These are phyloP conservation scores for Sphaerulina vaccinii DNA, from an alignment of 2,329 filamentous ascomycete genomes.

Conservation along the genomic window DNA sequence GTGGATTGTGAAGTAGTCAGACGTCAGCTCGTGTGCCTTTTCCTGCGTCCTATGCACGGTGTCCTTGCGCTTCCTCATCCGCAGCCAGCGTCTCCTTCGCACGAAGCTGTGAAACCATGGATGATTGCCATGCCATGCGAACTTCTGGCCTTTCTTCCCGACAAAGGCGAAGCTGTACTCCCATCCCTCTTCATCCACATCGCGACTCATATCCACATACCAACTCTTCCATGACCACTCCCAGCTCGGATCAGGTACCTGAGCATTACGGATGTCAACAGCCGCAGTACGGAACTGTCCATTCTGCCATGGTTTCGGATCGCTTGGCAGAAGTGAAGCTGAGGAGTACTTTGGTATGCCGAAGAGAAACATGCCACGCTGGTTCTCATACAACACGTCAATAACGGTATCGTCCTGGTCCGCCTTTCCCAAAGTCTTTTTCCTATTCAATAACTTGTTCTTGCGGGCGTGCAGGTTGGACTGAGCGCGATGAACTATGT, in stretches of 20 bases:
- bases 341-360: conserved; percentile 87
- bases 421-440: conserved; percentile 32
- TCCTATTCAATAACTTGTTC: conserved; percentile 34
- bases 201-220: conserved; percentile 76
- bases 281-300: conserved; percentile 55
- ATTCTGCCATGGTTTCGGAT: conserved; percentile 83
- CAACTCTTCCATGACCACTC: conserved; percentile 76
- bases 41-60: conserved; percentile 42
- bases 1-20: conserved; percentile 78
- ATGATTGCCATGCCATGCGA: conserved; percentile 77
- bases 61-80: conserved; percentile 69
- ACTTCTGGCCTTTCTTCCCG: conserved; percentile 39
- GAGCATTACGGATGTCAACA: conserved; percentile 77
- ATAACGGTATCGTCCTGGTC: conserved; percentile 55
- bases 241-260: conserved; percentile 93
- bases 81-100: conserved; percentile 82
- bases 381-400: conserved; percentile 93
- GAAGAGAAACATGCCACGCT: conserved; percentile 85
- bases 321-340: conserved; percentile 78
- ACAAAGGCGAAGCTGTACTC: conserved; percentile 88
- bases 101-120: conserved; percentile 96
- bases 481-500: conserved; percentile 34
- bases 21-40: conserved; percentile 66
- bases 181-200: conserved; percentile 89
- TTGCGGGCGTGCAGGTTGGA: conserved; percentile 28